phyloP scores from a whole-genome alignment of 208 protist genomes.

The Plasmodiophora brassicae region DNA sequence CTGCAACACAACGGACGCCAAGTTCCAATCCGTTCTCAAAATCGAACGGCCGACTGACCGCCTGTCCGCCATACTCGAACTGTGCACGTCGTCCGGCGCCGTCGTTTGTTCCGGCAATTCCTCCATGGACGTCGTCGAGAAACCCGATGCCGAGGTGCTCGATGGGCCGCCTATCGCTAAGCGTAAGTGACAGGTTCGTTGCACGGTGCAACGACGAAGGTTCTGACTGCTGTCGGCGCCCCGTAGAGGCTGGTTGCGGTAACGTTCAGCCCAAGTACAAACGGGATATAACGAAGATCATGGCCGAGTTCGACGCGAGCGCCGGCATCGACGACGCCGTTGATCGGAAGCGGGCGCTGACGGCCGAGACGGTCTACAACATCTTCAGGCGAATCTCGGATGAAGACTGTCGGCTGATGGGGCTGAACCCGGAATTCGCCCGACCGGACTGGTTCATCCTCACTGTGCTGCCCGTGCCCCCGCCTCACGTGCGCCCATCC shows the following conservation, averaged over 20 bases:
- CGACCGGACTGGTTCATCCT: constrained; percentile 87
- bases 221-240: too few relatives aligned
- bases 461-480: constrained; percentile 87
- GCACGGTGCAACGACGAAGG: too few relatives aligned
- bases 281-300: constrained; percentile 62
- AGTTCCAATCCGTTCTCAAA: constrained; percentile 18
- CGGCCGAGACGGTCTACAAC: constrained; percentile 40
- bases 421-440: constrained; percentile 71
- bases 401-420: constrained; percentile 67
- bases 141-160: neutral
- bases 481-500: constrained; percentile 92
- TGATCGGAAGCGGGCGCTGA: constrained; percentile 37
- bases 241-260: constrained; percentile 53
- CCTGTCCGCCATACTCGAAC: neutral
- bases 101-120: neutral
- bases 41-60: neutral
- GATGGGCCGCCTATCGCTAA: too few relatives aligned
- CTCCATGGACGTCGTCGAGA: neutral
- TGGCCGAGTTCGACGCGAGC: constrained; percentile 61
- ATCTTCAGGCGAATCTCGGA: constrained; percentile 54
- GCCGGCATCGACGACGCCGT: constrained; percentile 30
- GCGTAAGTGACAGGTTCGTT: too few relatives aligned
- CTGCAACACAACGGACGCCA: constrained; percentile 44
- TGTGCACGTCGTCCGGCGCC: neutral
- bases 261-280: constrained; percentile 50